Evolutionary conservation across 2,329 filamentous ascomycete species (phyloP), one percentile per base, ranked within the genome.

Genomic region (Drechmeria coniospora): DNA sequence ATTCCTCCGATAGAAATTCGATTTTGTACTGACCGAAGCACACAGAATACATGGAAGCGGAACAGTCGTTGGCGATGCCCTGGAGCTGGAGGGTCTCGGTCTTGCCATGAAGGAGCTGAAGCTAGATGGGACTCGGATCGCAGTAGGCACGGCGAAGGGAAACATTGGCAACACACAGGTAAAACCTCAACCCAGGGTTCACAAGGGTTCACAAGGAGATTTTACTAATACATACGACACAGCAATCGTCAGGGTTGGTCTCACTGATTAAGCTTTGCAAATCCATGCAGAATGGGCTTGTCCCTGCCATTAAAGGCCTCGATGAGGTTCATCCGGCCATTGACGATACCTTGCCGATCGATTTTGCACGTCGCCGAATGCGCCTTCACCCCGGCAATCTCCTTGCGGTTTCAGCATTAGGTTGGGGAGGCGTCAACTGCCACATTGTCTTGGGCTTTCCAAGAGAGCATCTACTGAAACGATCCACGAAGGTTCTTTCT

Each of bases 381-480:
- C 15, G 17, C 10, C 16, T 32, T 10, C 8, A 10, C 9, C 18
- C 14, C 10, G 26, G 23, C 12, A n/a, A 28, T 21, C 10, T 32
- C 8, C 22, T 29, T n/a, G 17, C 30, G n/a, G 26, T 32, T 12
- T 32, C 57, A 1, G 57, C 59, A 4, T 53, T 55, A 8, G 63
- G 52, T 38, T 63, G 61, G 16, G 60, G 57, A 26, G 55, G 60
- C 8, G 60, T 60, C 15, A 63, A 48, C 26, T 63, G 48, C 7
- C 57, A 54, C 34, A 61, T 56, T 45, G 60, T 59, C 29, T 57
- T 58, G 3, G 58, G 56, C 35, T 59, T 29, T 21, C 26, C 30
- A n/a, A n/a, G n/a, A n/a, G n/a, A n/a, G n/a, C n/a, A n/a, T n/a
- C n/a, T n/a, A n/a, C n/a, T n/a, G n/a, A n/a, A n/a, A n/a, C n/a